phyloP scores from a whole-genome alignment of 441 rosid genomes.

The Croton setiger region DNA sequence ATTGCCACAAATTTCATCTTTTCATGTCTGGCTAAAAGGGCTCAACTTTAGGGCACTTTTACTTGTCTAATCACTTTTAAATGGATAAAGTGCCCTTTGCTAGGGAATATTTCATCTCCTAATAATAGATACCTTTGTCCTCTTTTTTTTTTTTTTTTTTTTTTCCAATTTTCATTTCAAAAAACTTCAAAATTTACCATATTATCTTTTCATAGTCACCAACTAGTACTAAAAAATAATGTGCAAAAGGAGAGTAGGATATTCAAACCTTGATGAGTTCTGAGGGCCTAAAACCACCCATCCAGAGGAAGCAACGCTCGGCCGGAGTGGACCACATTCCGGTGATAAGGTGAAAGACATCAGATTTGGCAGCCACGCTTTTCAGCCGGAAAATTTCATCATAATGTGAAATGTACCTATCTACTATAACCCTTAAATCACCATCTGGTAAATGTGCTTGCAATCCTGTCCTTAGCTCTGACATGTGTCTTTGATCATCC shows the following conservation, averaged over 20 bases:
- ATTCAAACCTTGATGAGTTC: conserved; percentile 83
- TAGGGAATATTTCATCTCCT: conserved; percentile 18
- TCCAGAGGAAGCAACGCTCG: conserved; percentile 95
- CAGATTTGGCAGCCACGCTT: conserved; percentile 67
- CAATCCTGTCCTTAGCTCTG: conserved; percentile 82
- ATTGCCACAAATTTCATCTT: not conserved
- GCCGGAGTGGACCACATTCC: conserved; percentile 96
- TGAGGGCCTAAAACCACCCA: conserved; percentile 96
- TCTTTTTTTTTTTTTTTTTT: not conserved
- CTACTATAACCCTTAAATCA: conserved; percentile 77
- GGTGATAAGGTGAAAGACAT: conserved; percentile 85
- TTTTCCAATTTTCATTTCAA: not conserved
- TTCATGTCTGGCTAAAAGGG: not conserved
- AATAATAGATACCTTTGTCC: no score
- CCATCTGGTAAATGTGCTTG: conserved; percentile 82
- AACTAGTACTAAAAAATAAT: no score
- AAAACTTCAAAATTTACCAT: not conserved
- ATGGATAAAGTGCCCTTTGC: conserved; percentile 22
- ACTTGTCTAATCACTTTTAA: conserved; percentile 17
- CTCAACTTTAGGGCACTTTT: conserved; percentile 14
- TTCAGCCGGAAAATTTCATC: conserved; percentile 79
- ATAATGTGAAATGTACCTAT: conserved; percentile 68
- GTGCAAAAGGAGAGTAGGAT: not conserved
- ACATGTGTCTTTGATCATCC: conserved; percentile 76
- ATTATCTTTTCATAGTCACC: not conserved